These are phyloP conservation scores for Gymnopilus dilepis DNA, from an alignment of 768 basidiomycete species.

Conservation along the genomic window DNA sequence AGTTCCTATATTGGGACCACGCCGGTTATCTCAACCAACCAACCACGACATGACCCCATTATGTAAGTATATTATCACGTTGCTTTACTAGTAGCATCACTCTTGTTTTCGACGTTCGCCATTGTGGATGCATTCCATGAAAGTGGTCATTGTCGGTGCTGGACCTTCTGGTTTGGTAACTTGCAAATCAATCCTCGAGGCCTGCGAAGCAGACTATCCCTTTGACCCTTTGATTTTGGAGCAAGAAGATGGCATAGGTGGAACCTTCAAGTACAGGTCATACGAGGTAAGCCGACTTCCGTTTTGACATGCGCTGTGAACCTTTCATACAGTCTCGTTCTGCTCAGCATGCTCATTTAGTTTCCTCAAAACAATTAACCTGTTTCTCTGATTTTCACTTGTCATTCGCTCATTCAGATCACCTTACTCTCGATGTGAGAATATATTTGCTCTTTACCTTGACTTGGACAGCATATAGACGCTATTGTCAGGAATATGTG, in stretches of 20 bases:
- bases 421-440: slow-evolving; percentile 47
- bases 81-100: no score
- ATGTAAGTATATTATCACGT: no score
- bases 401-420: slow-evolving; percentile 50
- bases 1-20: no score
- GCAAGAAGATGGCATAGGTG: slow-evolving; percentile 54
- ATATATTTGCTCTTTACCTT: no score
- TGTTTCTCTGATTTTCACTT: slow-evolving; percentile 65
- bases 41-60: no score
- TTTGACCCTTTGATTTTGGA: slow-evolving; percentile 56
- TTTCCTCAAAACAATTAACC: slow-evolving; percentile 65
- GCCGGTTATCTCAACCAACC: no score
- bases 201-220: slow-evolving; percentile 40
- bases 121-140: slow-evolving; percentile 25
- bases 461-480: no score
- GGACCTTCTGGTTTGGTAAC: slow-evolving; percentile 56
- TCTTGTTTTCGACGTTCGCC: no score
- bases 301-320: background rate
- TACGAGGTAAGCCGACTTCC: slow-evolving; percentile 41
- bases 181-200: slow-evolving; percentile 53
- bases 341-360: slow-evolving; percentile 50
- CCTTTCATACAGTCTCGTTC: background rate
- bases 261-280: slow-evolving; percentile 55
- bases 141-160: slow-evolving; percentile 45
- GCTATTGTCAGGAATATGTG: slow-evolving; percentile 48